Conservation (phyloP, 768 basidiomycete species). For the Nevesoporus exiguus region DNA sequence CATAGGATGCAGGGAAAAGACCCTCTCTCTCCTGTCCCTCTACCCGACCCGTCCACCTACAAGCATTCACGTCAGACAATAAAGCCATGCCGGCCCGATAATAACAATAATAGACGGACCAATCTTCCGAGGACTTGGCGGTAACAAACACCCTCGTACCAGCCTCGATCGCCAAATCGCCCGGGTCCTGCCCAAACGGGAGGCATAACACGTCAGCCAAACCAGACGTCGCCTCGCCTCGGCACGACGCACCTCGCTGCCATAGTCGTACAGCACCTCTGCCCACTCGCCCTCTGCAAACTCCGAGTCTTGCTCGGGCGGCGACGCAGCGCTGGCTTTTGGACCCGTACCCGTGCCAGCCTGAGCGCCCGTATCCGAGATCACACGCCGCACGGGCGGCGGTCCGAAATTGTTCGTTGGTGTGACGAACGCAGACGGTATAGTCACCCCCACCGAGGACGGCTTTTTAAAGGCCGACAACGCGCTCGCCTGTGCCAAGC, state of each 20-base stretch:
- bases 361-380: constrained; percentile 17
- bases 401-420: constrained; percentile 49
- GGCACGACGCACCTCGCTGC: constrained; percentile 45
- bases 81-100: not conserved
- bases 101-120: constrained; percentile 42
- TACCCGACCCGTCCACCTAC: constrained; percentile 67
- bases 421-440: constrained; percentile 37
- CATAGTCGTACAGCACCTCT: constrained; percentile 74
- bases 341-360: not conserved
- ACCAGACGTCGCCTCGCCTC: not conserved
- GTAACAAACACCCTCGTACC: constrained; percentile 59
- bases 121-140: constrained; percentile 70
- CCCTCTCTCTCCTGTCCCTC: constrained; percentile 57
- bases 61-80: constrained; percentile 4
- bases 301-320: constrained; percentile 33
- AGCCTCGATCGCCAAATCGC: constrained; percentile 58
- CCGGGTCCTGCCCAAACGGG: constrained; percentile 51
- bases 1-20: constrained; percentile 67
- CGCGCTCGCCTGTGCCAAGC: constrained; percentile 16
- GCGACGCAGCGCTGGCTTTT: not conserved
- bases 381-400: constrained; percentile 46
- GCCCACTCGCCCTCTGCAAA: constrained; percentile 65
- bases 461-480: constrained; percentile 22
- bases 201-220: not conserved
- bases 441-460: constrained; percentile 42